Base-by-base conservation (phyloP, 148 eudicot genomes). In the Dysphania ambrosioides region DNA sequence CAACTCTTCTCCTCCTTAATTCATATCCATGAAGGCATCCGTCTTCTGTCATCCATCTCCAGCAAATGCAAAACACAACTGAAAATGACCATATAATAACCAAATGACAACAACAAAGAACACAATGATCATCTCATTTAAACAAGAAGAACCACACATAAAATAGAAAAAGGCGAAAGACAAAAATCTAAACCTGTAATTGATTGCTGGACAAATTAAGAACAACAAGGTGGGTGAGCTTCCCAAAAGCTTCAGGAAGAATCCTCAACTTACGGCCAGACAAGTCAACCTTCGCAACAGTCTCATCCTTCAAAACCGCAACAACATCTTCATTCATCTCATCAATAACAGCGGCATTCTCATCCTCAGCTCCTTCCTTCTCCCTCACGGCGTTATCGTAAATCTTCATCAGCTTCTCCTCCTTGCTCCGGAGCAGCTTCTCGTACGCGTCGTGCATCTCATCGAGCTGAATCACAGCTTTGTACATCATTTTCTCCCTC, bases 221-320 rank as follows among this genome's bases (percentile, higher is more conserved):
- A 55, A 51, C 79, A 29, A 84, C 69, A 74, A 90, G 66, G 32
- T 49, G 71, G 15, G 69, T 78, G 62, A 88, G 74, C 69, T 83
- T 81, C 66, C 92, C 96, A 79, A 88, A 85, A 8, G 87, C 96
- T 66, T 90, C 96, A 7, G 96, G 96, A 5, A 90, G 16, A 77
- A 85, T 68, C 68, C 83, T 80, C 77, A 90, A 71, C 32, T 73
- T 77, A 78, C 82, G 72, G 0, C 83, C 85, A 1, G 89, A 81
- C 73, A 90, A 83, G 79, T 90, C 87, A 34, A 88, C 82, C 56
- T 74, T 78, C 47, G 84, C 67, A 34, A 78, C 69, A 26, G 62
- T 76, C 47, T 79, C 86, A 34, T 79, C 79, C 61, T 83, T 79
- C 79, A 90, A 73, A 78, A 90, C 78, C 63, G 75, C 84, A 57